Conservation (phyloP, 2,329 filamentous ascomycete genomes). For the Ceratocystis ficicola region DNA sequence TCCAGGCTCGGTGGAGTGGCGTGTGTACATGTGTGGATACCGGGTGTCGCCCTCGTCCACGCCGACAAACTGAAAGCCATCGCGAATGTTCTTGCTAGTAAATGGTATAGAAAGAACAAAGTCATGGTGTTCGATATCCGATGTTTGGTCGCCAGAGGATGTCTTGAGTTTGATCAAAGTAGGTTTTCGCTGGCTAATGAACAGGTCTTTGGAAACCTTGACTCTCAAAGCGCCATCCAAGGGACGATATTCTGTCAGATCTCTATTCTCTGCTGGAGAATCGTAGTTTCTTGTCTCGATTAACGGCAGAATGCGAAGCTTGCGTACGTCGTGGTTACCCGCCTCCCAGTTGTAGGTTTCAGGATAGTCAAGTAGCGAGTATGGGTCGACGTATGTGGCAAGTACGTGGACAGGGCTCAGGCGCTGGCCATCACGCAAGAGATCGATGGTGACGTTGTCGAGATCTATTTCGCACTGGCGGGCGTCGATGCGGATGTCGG, state of each 20-base stretch:
- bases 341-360: conserved; percentile 50
- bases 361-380: conserved; percentile 51
- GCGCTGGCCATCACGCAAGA: conserved; percentile 28
- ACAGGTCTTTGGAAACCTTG: conserved; percentile 25
- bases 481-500: conserved; percentile 48
- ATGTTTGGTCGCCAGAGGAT: conserved; percentile 30
- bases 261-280: conserved; percentile 43
- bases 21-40: conserved; percentile 86
- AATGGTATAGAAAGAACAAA: conserved; percentile 59
- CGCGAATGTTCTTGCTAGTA: conserved; percentile 58
- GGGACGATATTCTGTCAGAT: conserved; percentile 44
- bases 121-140: conserved; percentile 30
- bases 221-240: conserved; percentile 40
- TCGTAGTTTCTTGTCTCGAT: conserved; percentile 41
- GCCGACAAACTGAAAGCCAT: conserved; percentile 86
- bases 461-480: conserved; percentile 49
- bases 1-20: conserved; percentile 65
- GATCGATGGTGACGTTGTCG: conserved; percentile 40
- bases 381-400: conserved; percentile 49
- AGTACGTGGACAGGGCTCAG: conserved; percentile 22
- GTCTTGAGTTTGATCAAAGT: conserved; percentile 39
- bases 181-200: conserved; percentile 29
- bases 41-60: conserved; percentile 65
- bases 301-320: conserved; percentile 50
- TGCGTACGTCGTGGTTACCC: conserved; percentile 62